Base-by-base conservation (phyloP, 2,329 filamentous ascomycete genomes). In the Colletotrichum melonis region DNA sequence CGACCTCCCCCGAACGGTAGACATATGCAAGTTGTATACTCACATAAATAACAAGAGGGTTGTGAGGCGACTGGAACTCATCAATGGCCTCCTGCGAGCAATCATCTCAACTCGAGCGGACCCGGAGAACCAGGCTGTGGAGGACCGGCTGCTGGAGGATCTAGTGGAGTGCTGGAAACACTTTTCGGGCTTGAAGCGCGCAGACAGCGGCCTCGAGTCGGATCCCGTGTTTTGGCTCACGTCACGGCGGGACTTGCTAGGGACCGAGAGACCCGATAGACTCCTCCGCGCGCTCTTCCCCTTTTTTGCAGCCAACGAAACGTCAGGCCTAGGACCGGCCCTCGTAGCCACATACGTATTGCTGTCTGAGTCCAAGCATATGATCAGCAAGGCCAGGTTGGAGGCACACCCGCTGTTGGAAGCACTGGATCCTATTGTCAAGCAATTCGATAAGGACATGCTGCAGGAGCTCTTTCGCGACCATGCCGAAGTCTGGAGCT, bases 81-180 rank as follows among this genome's bases (percentile, higher is more conserved):
- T 68, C 30, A 54, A 60, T 26, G 49, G 22, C 4, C 28, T 75
- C 5, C 60, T 75, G 11, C 63, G 63, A n/a, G 54, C 38, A 22
- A 72, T 72, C 30, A 26, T 67, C 11, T 35, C 56, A 38, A 24
- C 28, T 56, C 58, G 26, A 28, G 22, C 59, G 7, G 38, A 35
- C 8, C 38, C 12, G 19, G 63, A 26, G 32, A n/a, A 19, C 28
- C 28, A 12, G 22, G 14, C 26, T n/a, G 63, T 67, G 5, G 58
- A 76, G 7, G 66, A 69, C 12, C 35, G 30, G 8, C 26, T 70
- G 22, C 60, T 80, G 54, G 66, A 77, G 0, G 81, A 84, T 72
- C 76, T 84, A 5, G 52, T 83, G 35, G 77, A 77, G 14, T 69
- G 84, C 65, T 84, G 83, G 83, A 79, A 80, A 75, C 81, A 83